Percentiles rank a stretch among this genome's conserved stretches.
These are phyloP conservation scores for Dryas octopetala DNA, from an alignment of 306 rosid species.

Conservation along the genomic window DNA sequence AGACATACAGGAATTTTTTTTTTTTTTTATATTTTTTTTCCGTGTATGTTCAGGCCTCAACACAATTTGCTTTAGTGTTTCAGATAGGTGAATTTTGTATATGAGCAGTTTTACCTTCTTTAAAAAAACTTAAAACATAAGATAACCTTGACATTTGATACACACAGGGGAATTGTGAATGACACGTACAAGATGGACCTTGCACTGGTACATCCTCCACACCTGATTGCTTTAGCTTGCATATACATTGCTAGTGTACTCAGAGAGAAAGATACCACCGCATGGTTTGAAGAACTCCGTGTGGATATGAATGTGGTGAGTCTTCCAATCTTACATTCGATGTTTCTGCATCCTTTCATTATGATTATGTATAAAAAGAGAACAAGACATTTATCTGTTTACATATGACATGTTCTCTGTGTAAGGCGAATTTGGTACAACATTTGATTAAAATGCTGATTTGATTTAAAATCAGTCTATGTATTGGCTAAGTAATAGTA, in stretches of 20 bases:
- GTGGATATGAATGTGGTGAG: slow-evolving; percentile 94
- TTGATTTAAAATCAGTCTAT: background rate
- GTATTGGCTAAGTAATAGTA: background rate
- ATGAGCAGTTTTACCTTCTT: background rate
- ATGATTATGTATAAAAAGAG: background rate
- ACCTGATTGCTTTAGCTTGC: slow-evolving; percentile 92
- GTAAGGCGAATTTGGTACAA: background rate
- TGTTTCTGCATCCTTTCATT: background rate
- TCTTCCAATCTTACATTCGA: slow-evolving; percentile 16
- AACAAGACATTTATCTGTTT: background rate
- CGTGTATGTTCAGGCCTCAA: background rate
- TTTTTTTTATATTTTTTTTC: background rate
- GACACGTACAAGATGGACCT: slow-evolving; percentile 98
- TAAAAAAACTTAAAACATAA: slow-evolving; percentile 5
- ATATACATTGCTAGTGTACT: slow-evolving; percentile 82
- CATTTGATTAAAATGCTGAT: background rate
- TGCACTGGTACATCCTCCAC: slow-evolving; percentile 88
- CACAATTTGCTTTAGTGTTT: background rate
- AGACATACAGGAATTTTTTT: background rate
- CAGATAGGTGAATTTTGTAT: background rate
- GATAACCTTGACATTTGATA: slow-evolving; percentile 16
- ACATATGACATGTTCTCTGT: too few relatives aligned
- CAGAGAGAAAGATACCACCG: slow-evolving; percentile 78
- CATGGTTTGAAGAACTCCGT: slow-evolving; percentile 93
- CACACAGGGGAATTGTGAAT: slow-evolving; percentile 78